phyloP scores from a whole-genome alignment of 495 filamentous ascomycete genomes.

The Podospora fimiseda region DNA sequence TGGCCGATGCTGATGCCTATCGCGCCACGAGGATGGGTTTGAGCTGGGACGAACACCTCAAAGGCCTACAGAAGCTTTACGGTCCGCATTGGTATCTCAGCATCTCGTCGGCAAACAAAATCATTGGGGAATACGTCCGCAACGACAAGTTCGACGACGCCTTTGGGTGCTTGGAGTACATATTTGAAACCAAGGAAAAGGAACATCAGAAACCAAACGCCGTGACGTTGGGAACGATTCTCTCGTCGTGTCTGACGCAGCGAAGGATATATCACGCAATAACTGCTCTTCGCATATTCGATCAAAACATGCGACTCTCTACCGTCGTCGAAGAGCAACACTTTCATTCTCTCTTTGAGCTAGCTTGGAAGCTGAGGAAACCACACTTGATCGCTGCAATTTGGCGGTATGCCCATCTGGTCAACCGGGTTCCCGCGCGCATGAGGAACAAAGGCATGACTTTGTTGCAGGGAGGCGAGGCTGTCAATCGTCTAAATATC shows the following conservation, averaged over 20 bases:
- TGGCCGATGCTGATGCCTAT: slow-evolving; percentile 31
- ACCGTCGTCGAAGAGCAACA: slow-evolving; percentile 12
- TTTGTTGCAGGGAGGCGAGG: neutral
- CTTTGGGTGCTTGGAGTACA: slow-evolving; percentile 19
- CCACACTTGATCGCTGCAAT: slow-evolving; percentile 33
- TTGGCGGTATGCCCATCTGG: slow-evolving; percentile 31
- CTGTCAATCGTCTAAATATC: neutral
- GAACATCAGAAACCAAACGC: slow-evolving; percentile 10
- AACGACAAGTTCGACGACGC: slow-evolving; percentile 22
- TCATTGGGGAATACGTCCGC: slow-evolving; percentile 26
- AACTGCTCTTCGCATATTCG: slow-evolving; percentile 19
- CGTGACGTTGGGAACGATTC: slow-evolving; percentile 31
- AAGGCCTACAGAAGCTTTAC: slow-evolving; percentile 28
- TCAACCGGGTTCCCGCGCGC: slow-evolving; percentile 5
- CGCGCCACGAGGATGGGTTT: slow-evolving; percentile 6
- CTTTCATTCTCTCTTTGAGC: slow-evolving; percentile 27
- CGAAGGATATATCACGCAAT: slow-evolving; percentile 12
- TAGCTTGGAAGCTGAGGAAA: slow-evolving; percentile 21
- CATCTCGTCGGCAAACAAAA: slow-evolving; percentile 23
- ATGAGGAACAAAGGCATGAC: slow-evolving; percentile 14
- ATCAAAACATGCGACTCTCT: neutral
- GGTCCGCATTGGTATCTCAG: slow-evolving; percentile 31
- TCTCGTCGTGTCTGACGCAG: slow-evolving; percentile 26
- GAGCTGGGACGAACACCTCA: slow-evolving; percentile 22
- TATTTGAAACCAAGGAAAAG: slow-evolving; percentile 8